Conservation (phyloP, 1,284 basidiomycete species). For the Marasmius tenuissimus region DNA sequence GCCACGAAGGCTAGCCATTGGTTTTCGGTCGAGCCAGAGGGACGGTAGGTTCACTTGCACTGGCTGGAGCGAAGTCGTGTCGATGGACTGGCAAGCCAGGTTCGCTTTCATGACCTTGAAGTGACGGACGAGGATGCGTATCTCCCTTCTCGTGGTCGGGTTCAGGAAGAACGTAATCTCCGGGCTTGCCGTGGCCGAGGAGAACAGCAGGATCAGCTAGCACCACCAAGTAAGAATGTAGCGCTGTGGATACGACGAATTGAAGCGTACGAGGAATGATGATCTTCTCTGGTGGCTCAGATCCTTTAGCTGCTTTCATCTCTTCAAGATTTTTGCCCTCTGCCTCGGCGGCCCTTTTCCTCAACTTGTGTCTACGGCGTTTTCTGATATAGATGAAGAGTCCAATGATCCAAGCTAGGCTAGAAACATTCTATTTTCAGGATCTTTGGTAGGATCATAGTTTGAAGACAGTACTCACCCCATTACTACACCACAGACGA, state of each 20-base stretch:
- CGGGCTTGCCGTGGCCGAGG: constrained; percentile 44
- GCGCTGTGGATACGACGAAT: neutral
- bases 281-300: constrained; percentile 38
- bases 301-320: constrained; percentile 27
- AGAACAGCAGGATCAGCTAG: constrained; percentile 60
- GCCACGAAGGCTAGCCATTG: no score
- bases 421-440: neutral
- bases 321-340: constrained; percentile 30
- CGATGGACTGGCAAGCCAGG: neutral
- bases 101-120: neutral
- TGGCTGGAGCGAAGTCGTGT: neutral
- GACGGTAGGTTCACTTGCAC: neutral
- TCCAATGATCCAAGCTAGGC: constrained; percentile 53
- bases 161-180: constrained; percentile 37
- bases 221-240: neutral
- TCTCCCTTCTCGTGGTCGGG: neutral
- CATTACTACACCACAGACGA: constrained; percentile 54
- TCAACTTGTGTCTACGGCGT: constrained; percentile 38
- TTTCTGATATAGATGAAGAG: constrained; percentile 46
- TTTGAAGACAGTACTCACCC: constrained; percentile 28
- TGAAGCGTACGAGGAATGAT: constrained; percentile 47
- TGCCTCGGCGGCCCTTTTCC: constrained; percentile 34
- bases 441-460: neutral
- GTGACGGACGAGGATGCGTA: neutral
- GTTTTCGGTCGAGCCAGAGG: constrained; percentile 8